Conservation (phyloP, 768 basidiomycete species). For the Russula dissimulans region DNA sequence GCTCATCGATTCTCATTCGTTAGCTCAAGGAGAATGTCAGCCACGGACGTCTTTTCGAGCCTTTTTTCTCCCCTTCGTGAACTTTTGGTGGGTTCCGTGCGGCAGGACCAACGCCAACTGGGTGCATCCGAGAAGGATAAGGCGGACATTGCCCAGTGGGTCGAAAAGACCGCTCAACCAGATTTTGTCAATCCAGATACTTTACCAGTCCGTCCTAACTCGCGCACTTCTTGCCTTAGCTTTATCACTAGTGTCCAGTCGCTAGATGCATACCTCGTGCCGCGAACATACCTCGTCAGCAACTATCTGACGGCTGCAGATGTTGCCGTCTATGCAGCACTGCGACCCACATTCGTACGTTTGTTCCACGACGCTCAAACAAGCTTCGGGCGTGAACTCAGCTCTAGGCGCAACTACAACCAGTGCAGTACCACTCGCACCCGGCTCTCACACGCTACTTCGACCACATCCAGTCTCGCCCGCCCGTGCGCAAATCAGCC, state of each 20-base stretch:
- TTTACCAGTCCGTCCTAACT: slow-evolving; percentile 37
- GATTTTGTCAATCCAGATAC: slow-evolving; percentile 38
- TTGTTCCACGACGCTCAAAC: neutral
- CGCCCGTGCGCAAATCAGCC: slow-evolving; percentile 51
- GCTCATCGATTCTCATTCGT: slow-evolving; percentile 5
- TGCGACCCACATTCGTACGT: slow-evolving; percentile 74
- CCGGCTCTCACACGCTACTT: slow-evolving; percentile 91
- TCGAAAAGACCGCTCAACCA: slow-evolving; percentile 49
- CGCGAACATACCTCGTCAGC: slow-evolving; percentile 78
- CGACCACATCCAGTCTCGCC: slow-evolving; percentile 78
- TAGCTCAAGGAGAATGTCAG: slow-evolving; percentile 22
- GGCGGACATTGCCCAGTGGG: slow-evolving; percentile 58
- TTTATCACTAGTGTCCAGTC: slow-evolving; percentile 35
- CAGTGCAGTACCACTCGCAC: slow-evolving; percentile 65
- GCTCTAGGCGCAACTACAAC: slow-evolving; percentile 55
- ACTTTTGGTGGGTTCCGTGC: slow-evolving; percentile 38
- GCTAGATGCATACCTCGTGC: slow-evolving; percentile 59
- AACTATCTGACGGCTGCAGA: slow-evolving; percentile 86
- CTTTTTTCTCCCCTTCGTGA: slow-evolving; percentile 31
- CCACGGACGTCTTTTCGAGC: slow-evolving; percentile 21
- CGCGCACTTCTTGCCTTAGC: neutral
- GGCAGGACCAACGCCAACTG: slow-evolving; percentile 34
- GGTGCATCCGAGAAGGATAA: slow-evolving; percentile 55
- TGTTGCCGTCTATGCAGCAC: slow-evolving; percentile 80
- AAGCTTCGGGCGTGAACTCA: neutral